phyloP scores from a whole-genome alignment of 768 basidiomycete species.

The Solioccasus polychromus region DNA sequence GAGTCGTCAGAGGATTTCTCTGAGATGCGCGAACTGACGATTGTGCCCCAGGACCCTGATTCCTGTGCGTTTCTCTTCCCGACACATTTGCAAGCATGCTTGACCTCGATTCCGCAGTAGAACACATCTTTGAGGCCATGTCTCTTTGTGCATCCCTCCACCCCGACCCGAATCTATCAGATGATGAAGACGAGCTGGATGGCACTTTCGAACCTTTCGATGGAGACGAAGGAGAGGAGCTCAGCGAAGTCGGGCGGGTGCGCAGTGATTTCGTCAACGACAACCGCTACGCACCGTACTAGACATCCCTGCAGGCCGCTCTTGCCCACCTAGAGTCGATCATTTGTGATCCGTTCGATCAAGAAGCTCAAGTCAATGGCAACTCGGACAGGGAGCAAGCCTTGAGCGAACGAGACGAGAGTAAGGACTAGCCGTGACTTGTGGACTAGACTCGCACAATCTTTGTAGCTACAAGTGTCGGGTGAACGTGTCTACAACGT shows the following conservation, averaged over 20 bases:
- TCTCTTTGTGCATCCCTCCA: constrained; percentile 84
- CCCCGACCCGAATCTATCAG: constrained; percentile 54
- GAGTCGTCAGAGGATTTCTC: constrained; percentile 35
- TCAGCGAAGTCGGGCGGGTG: constrained; percentile 89
- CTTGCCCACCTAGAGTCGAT: constrained; percentile 82
- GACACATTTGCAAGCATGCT: constrained; percentile 1
- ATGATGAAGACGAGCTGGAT: constrained; percentile 47
- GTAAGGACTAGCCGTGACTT: constrained; percentile 6
- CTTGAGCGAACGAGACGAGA: constrained; percentile 13
- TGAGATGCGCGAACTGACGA: constrained; percentile 77
- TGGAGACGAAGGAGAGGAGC: constrained; percentile 60
- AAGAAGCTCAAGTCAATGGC: constrained; percentile 15
- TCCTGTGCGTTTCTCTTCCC: constrained; percentile 50
- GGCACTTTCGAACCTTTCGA: constrained; percentile 59
- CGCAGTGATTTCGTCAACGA: constrained; percentile 83
- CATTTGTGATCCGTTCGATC: constrained; percentile 52
- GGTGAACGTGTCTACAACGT: too few relatives aligned
- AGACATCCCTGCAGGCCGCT: constrained; percentile 67
- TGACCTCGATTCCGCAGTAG: constrained; percentile 47
- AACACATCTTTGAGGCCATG: constrained; percentile 82
- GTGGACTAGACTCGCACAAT: too few relatives aligned
- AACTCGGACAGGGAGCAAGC: constrained; percentile 14
- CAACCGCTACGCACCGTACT: constrained; percentile 83
- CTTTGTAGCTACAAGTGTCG: background rate
- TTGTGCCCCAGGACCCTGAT: constrained; percentile 58